These are phyloP conservation scores for Cordyceps fumosorosea DNA, from an alignment of 2,329 filamentous ascomycete genomes.

Conservation along the genomic window DNA sequence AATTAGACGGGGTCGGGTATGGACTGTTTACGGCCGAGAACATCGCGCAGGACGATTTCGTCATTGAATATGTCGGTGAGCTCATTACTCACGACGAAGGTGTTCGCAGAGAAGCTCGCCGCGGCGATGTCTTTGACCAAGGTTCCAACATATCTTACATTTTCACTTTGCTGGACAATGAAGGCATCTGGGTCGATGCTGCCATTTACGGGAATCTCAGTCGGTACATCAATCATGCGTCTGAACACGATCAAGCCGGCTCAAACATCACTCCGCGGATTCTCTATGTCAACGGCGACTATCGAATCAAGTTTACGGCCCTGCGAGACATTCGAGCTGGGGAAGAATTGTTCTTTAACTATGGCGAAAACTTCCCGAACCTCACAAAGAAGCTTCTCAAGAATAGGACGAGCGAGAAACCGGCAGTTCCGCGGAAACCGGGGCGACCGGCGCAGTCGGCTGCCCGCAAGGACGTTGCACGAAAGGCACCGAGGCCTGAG, in stretches of 20 bases:
- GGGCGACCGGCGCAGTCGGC: conserved; percentile 17
- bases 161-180: conserved; percentile 52
- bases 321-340: conserved; percentile 60
- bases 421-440: conserved; percentile 20
- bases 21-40: conserved; percentile 67
- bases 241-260: conserved; percentile 41
- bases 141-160: conserved; percentile 58
- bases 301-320: conserved; percentile 69
- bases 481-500: conserved; percentile 19
- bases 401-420: conserved; percentile 28
- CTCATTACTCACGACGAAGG: conserved; percentile 64
- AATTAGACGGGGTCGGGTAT: conserved; percentile 62
- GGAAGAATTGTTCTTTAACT: conserved; percentile 77
- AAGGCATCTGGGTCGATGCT: conserved; percentile 64
- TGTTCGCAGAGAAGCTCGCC: conserved; percentile 57
- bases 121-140: conserved; percentile 54
- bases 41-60: conserved; percentile 61
- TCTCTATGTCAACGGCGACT: conserved; percentile 66
- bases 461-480: conserved; percentile 17
- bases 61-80: conserved; percentile 78
- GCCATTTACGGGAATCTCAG: conserved; percentile 74
- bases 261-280: conserved; percentile 60
- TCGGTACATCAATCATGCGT: conserved; percentile 76
- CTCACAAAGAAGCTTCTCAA: conserved; percentile 41
- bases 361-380: conserved; percentile 63